Conservation (phyloP, 1,139 yeast species). For the Diutina catenulata region DNA sequence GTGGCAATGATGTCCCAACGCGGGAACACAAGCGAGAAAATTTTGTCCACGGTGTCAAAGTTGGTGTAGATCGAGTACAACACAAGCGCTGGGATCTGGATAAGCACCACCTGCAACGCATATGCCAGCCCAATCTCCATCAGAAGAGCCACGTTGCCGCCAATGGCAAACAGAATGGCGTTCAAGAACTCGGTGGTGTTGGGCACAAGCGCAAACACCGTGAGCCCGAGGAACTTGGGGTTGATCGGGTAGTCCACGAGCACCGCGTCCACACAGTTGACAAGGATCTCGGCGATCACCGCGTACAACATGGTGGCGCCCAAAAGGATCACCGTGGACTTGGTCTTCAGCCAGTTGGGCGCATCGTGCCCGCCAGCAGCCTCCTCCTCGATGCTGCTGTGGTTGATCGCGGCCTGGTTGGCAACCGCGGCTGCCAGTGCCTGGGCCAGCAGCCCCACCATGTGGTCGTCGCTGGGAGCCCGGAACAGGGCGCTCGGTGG, state of each 20-base stretch:
- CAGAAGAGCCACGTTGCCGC: constrained; percentile 90
- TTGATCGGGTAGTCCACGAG: constrained; percentile 63
- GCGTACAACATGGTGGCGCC: constrained; percentile 86
- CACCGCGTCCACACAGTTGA: constrained; percentile 88
- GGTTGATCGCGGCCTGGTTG: too few relatives aligned
- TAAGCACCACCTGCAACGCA: constrained; percentile 89
- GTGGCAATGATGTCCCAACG: constrained; percentile 91
- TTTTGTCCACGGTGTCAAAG: constrained; percentile 27
- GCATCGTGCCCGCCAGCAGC: constrained; percentile 79
- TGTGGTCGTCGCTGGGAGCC: too few relatives aligned
- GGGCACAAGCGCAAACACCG: constrained; percentile 91
- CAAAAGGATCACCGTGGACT: constrained; percentile 74
- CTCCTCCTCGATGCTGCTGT: too few relatives aligned
- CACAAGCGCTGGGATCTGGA: constrained; percentile 88
- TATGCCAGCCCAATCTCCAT: constrained; percentile 99
- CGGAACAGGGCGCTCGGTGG: too few relatives aligned
- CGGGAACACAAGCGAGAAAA: constrained; percentile 83
- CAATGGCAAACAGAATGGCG: constrained; percentile 92
- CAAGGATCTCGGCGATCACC: constrained; percentile 86
- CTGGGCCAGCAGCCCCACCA: constrained; percentile 8
- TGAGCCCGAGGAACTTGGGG: constrained; percentile 85
- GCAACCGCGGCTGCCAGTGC: background rate
- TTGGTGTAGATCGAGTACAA: constrained; percentile 51
- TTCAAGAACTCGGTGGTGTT: constrained; percentile 94
- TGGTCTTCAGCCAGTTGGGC: constrained; percentile 88